Base-by-base conservation (phyloP, 305 asterid genomes). In the Fraxinus greggii region DNA sequence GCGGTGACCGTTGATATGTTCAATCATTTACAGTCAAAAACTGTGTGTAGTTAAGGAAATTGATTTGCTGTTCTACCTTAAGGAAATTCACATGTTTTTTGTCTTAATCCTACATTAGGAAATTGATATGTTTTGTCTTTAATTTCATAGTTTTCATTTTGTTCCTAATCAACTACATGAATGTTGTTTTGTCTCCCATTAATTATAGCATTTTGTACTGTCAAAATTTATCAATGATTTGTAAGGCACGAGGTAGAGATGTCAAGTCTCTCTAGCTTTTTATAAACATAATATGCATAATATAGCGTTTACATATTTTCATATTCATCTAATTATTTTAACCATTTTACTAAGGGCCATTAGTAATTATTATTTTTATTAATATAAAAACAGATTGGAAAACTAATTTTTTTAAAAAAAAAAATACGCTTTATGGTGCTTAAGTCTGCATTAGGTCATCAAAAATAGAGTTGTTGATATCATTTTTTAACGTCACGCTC, bases 1-100 rank as follows among this genome's bases (percentile, higher is more conserved):
- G 84, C 81, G 88, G 81, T 51, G 85, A 83, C 83, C 86, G 86
- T 79, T 85, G 54, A 21, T 67, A n/a, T 78, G 70, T 85, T 86
- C 81, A 83, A 74, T 80, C 82, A 83, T 80, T 40, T 15, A 7
- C 28, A 45, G 45, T 23, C 45, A 42, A n/a, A n/a, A n/a, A 78
- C 21, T 3, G 59, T 15, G 15, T 48, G 63, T n/a, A 51, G 2
- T 51, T 51, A 51, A 51, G 24, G 63, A 51, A 51, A n/a, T 51
- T 51, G 23, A 51, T 51, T 51, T 51, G 24, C n/a, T 51, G 24
- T 5, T 51, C n/a, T 1, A 5, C 19, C 23, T 1, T 17, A 6
- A 48, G 21, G 61, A 51, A 51, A 51, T 51, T 51, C 7, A 51
- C 5, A 15, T 51, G 61, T 51, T 51, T 51, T 42, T n/a, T n/a